These are phyloP conservation scores for Nadsonia commutata DNA, from an alignment of 1,139 yeast genomes.

Conservation along the genomic window DNA sequence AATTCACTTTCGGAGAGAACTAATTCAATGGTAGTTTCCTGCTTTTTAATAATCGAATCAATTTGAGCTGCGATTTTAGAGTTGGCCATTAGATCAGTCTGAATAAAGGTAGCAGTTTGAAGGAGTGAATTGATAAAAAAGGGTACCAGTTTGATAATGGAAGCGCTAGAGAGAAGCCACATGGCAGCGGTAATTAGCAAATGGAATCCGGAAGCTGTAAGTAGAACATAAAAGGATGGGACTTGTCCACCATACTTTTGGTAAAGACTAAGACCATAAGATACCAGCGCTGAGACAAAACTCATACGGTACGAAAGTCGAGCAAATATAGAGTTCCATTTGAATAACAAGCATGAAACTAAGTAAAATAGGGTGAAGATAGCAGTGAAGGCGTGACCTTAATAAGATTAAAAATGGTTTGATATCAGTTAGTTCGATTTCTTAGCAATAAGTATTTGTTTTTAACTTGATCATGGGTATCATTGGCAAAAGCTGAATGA, in stretches of 20 bases:
- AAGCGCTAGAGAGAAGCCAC: constrained; percentile 39
- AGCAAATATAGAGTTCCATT: constrained; percentile 10
- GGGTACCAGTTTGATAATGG: constrained; percentile 45
- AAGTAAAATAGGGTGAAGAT: constrained; percentile 3
- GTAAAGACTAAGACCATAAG: constrained; percentile 59
- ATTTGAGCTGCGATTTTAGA: constrained; percentile 31
- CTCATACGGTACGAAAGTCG: constrained; percentile 38
- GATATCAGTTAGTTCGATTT: too few species aligned
- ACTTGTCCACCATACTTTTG: constrained; percentile 29
- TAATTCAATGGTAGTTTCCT: constrained; percentile 49
- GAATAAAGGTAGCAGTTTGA: constrained; percentile 52
- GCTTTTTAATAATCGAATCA: constrained; percentile 31
- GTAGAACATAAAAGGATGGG: constrained; percentile 22
- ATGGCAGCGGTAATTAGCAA: constrained; percentile 38
- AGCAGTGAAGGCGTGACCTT: neutral
- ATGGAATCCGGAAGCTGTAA: constrained; percentile 53
- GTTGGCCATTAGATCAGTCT: constrained; percentile 46
- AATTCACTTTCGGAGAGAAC: constrained; percentile 58
- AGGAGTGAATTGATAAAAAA: constrained; percentile 49
- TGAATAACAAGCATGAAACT: constrained; percentile 9
- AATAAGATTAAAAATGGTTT: too few species aligned
- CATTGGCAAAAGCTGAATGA: too few species aligned
- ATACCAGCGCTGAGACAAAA: constrained; percentile 48
- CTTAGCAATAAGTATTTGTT: too few species aligned
- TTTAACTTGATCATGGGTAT: too few species aligned